A percentile compares a stretch with the other conserved stretches of the same genome.
Evolutionary conservation across 352 stramenopile species (phyloP).

Genomic region (Phytophthora colocasiae): DNA sequence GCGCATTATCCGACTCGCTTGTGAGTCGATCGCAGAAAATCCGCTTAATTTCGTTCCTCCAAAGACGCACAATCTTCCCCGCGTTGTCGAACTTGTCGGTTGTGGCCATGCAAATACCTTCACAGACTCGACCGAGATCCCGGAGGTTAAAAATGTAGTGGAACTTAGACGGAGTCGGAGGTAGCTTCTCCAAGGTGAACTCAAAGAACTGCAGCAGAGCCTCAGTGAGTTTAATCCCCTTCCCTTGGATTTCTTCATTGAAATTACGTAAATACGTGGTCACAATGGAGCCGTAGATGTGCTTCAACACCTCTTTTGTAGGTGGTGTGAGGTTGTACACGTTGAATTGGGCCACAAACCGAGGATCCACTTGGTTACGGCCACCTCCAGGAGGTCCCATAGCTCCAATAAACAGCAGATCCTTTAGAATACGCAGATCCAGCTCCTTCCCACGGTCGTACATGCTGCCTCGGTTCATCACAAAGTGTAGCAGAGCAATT

Average conservation of each 20-base stretch:
- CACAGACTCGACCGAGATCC: slow-evolving; percentile 93
- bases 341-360: slow-evolving; percentile 95
- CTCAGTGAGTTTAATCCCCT: slow-evolving; percentile 85
- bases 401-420: slow-evolving; percentile 94
- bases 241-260: slow-evolving; percentile 80
- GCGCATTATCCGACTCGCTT: slow-evolving; percentile 78
- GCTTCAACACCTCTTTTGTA: slow-evolving; percentile 88
- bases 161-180: slow-evolving; percentile 95
- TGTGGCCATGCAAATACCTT: slow-evolving; percentile 95
- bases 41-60: slow-evolving; percentile 93
- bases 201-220: slow-evolving; percentile 91
- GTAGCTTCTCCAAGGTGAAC: slow-evolving; percentile 91
- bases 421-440: slow-evolving; percentile 93
- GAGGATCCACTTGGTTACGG: slow-evolving; percentile 94
- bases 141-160: slow-evolving; percentile 98
- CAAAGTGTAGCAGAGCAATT: slow-evolving; percentile 94
- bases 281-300: slow-evolving; percentile 96
- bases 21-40: slow-evolving; percentile 95
- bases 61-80: slow-evolving; percentile 88
- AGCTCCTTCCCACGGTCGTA: slow-evolving; percentile 97
- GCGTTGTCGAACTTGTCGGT: slow-evolving; percentile 86
- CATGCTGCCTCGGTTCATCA: slow-evolving; percentile 92
- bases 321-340: slow-evolving; percentile 96
- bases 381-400: slow-evolving; percentile 96
- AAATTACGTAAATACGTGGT: slow-evolving; percentile 92